These are phyloP conservation scores for Biscutella auriculata DNA, from an alignment of 441 rosid genomes.

Conservation along the genomic window DNA sequence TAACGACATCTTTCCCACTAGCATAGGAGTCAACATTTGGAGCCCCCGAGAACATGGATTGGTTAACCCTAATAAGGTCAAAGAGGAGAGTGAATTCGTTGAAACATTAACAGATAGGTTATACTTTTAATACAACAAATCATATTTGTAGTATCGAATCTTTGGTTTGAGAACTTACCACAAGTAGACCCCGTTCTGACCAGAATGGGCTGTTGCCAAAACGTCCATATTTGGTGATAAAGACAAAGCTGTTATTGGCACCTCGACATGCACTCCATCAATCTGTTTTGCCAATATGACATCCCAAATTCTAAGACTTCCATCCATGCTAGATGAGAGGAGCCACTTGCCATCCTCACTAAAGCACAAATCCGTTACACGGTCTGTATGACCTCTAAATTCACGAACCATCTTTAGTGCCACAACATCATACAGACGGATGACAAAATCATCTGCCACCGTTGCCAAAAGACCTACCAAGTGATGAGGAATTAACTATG, in stretches of 20 bases:
- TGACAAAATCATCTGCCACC: constrained; percentile 74
- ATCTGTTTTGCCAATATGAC: constrained; percentile 80
- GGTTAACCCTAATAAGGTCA: constrained; percentile 57
- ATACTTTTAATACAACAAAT: too few relatives aligned
- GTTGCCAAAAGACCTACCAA: constrained; percentile 81
- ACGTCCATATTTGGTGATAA: constrained; percentile 91
- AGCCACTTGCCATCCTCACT: constrained; percentile 99
- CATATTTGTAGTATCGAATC: too few relatives aligned
- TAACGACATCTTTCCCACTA: constrained; percentile 69
- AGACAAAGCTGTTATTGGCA: constrained; percentile 81
- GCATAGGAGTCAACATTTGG: constrained; percentile 57
- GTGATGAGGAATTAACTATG: not conserved
- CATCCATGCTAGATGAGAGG: constrained; percentile 90
- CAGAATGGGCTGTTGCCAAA: constrained; percentile 86
- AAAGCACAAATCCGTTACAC: constrained; percentile 79
- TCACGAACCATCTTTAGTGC: constrained; percentile 80
- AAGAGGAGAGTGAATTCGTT: not conserved
- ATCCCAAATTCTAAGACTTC: constrained; percentile 91
- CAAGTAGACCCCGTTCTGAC: constrained; percentile 80
- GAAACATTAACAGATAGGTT: not conserved
- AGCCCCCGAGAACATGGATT: constrained; percentile 68
- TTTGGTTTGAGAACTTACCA: constrained; percentile 42
- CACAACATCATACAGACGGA: constrained; percentile 67
- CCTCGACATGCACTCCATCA: constrained; percentile 75
- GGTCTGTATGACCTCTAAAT: constrained; percentile 91